Evolutionary conservation across 768 basidiomycete genomes (phyloP).

Genomic region (Lactarius indigo): DNA sequence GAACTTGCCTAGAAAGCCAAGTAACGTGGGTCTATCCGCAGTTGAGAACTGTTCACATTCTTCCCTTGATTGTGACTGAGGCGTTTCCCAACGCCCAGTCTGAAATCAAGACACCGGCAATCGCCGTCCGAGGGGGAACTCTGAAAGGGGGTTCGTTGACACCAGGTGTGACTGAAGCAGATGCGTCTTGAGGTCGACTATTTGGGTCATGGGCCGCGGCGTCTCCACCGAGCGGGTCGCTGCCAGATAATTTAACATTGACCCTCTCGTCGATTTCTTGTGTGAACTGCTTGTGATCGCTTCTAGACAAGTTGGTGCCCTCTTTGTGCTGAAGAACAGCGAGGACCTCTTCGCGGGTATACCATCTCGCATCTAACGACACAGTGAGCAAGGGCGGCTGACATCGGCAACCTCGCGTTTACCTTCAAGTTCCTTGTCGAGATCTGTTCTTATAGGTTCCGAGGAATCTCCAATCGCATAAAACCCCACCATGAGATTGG

Average conservation of each 20-base stretch:
- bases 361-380: conserved; percentile 81
- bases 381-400: background rate
- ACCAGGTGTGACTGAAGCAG: conserved; percentile 27
- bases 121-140: conserved; percentile 72
- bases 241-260: conserved; percentile 19
- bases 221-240: conserved; percentile 31
- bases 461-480: conserved; percentile 73
- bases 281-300: conserved; percentile 50
- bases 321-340: conserved; percentile 54
- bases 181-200: conserved; percentile 24
- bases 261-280: conserved; percentile 39
- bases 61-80: conserved; percentile 14
- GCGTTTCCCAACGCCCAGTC: conserved; percentile 73
- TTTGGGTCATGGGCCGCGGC: conserved; percentile 28
- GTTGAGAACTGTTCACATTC: conserved; percentile 8
- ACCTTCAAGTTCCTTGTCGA: conserved; percentile 97
- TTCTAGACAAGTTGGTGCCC: conserved; percentile 46
- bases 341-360: conserved; percentile 67
- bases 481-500: conserved; percentile 88
- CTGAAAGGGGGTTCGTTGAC: conserved; percentile 51
- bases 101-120: conserved; percentile 80
- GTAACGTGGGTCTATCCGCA: background rate
- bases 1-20: background rate
- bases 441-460: conserved; percentile 73
- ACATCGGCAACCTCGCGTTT: background rate